Conservation (phyloP, 306 rosid species). For the Leucaena leucocephala region DNA sequence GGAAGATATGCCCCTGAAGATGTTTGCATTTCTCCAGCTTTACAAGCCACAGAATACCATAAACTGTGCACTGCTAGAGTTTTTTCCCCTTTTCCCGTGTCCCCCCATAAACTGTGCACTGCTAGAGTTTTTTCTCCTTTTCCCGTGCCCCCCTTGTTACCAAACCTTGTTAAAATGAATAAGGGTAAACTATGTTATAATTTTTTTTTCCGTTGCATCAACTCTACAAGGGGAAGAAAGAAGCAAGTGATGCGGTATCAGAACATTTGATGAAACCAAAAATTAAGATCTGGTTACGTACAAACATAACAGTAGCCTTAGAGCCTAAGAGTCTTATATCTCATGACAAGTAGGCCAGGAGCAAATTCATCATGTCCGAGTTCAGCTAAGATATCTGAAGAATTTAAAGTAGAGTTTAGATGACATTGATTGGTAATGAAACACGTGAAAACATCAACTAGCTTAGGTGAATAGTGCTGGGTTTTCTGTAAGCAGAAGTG, state of each 20-base stretch:
- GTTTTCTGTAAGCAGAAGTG: not conserved
- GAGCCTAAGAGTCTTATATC: not conserved
- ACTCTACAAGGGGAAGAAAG: not conserved
- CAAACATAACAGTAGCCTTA: not conserved
- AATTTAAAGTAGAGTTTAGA: not conserved
- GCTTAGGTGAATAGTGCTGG: no score
- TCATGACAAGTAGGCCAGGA: not conserved
- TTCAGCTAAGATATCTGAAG: not conserved
- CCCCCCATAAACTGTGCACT: not conserved
- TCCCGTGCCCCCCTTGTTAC: no score
- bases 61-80: not conserved
- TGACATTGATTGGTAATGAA: not conserved
- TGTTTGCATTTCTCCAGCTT: not conserved
- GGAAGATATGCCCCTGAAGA: not conserved
- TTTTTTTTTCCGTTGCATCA: not conserved
- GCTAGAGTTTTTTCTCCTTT: no score
- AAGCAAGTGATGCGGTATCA: not conserved
- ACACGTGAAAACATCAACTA: not conserved
- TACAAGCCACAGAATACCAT: not conserved
- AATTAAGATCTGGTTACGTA: not conserved
- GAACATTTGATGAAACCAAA: slow-evolving; percentile 3
- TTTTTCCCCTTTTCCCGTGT: no score
- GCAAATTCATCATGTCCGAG: not conserved
- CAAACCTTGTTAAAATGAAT: not conserved
- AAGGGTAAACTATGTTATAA: not conserved